Evolutionary conservation across 768 basidiomycete genomes (phyloP).

Genomic region (Kwoniella mangroviensis): DNA sequence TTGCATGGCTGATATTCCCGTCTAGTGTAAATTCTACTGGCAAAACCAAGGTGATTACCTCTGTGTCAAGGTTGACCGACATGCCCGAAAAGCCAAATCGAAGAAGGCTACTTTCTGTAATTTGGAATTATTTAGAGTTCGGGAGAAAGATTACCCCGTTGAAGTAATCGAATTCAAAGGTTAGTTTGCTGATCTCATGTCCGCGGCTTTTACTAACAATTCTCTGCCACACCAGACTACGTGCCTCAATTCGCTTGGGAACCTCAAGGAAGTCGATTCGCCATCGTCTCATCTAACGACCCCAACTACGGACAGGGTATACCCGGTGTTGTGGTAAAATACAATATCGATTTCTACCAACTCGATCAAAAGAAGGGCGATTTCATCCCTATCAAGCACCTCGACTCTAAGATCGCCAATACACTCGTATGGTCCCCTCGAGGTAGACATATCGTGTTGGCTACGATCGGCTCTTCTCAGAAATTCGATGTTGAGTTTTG

Average conservation of each 20-base stretch:
- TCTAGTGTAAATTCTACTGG: slow-evolving; percentile 95
- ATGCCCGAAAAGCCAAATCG: slow-evolving; percentile 76
- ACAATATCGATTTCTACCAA: slow-evolving; percentile 94
- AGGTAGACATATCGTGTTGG: slow-evolving; percentile 92
- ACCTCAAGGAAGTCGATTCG: slow-evolving; percentile 95
- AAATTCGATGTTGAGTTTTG: slow-evolving; percentile 99
- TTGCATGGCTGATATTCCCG: not conserved
- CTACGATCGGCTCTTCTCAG: slow-evolving; percentile 89
- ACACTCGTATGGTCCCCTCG: slow-evolving; percentile 95
- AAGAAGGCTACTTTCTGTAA: slow-evolving; percentile 99
- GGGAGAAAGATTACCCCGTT: slow-evolving; percentile 96
- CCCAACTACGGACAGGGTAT: slow-evolving; percentile 89
- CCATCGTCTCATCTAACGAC: slow-evolving; percentile 90
- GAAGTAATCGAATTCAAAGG: slow-evolving; percentile 98
- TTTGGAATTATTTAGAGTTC: slow-evolving; percentile 93
- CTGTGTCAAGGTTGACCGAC: slow-evolving; percentile 98
- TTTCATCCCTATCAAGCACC: slow-evolving; percentile 82
- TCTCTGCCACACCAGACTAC: slow-evolving; percentile 66
- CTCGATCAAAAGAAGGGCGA: slow-evolving; percentile 88
- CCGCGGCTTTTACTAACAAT: too few species aligned
- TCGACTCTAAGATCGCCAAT: slow-evolving; percentile 84
- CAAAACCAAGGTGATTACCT: slow-evolving; percentile 98
- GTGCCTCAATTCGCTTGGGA: slow-evolving; percentile 99
- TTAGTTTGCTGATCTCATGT: slow-evolving; percentile 49
- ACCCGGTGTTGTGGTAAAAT: slow-evolving; percentile 92